Evolutionary conservation across 306 rosid species (phyloP).

Genomic region (Boehmeria nivea): DNA sequence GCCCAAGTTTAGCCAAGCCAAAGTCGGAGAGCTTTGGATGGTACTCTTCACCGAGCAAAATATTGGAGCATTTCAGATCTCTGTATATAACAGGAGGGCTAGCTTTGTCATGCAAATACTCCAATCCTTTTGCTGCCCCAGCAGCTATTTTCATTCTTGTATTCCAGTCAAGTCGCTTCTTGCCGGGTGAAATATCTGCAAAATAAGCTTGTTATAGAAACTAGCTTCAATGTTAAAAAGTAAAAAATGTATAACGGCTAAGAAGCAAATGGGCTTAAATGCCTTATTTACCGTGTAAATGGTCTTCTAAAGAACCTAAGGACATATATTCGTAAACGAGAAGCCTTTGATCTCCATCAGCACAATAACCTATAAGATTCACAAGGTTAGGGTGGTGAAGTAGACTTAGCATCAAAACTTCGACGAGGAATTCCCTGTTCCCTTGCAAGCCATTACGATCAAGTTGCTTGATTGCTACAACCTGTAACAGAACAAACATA

Average conservation of each 20-base stretch:
- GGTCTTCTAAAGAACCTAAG: constrained; percentile 88
- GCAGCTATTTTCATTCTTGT: constrained; percentile 90
- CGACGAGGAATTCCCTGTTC: constrained; percentile 89
- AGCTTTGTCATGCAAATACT: constrained; percentile 86
- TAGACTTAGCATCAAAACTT: constrained; percentile 88
- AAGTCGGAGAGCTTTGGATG: constrained; percentile 89
- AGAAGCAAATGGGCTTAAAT: too few species aligned
- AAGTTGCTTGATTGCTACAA: constrained; percentile 88
- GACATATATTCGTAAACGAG: constrained; percentile 90
- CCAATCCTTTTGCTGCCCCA: constrained; percentile 87
- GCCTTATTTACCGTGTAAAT: constrained; percentile 89
- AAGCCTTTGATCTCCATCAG: constrained; percentile 98
- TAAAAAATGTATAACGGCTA: too few species aligned
- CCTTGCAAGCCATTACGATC: constrained; percentile 93
- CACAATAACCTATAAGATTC: constrained; percentile 89
- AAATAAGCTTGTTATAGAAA: too few species aligned
- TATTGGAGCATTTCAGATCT: constrained; percentile 87
- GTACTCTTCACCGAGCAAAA: constrained; percentile 81
- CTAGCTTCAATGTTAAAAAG: too few species aligned
- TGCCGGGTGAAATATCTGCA: constrained; percentile 68
- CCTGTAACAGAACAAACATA: constrained; percentile 26
- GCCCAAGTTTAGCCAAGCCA: constrained; percentile 92
- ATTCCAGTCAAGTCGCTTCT: constrained; percentile 75
- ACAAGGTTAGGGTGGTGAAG: constrained; percentile 94
- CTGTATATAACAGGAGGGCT: constrained; percentile 95